phyloP scores from a whole-genome alignment of 2,329 filamentous ascomycete genomes.

The Neurospora sp. region DNA sequence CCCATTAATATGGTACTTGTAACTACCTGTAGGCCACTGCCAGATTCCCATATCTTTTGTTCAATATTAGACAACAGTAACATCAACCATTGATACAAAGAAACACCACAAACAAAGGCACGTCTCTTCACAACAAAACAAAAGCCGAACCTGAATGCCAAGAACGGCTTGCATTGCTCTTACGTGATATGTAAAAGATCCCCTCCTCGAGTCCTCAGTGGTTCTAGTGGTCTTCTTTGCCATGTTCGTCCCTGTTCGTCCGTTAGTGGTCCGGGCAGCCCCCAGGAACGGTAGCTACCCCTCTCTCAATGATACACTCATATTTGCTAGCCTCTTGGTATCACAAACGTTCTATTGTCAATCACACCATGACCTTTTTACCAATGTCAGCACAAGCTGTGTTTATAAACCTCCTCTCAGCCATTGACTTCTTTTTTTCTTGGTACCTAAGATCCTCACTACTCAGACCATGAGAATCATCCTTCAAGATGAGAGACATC shows the following conservation, averaged over 20 bases:
- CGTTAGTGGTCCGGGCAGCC: background rate
- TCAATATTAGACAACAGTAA: background rate
- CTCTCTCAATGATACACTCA: background rate
- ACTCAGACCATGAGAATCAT: background rate
- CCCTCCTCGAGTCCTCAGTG: background rate
- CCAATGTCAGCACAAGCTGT: background rate
- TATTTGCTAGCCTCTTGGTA: background rate
- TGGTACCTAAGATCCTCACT: background rate
- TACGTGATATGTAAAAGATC: background rate
- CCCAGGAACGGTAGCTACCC: background rate
- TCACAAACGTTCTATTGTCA: background rate
- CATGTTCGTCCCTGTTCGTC: background rate
- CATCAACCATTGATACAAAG: background rate
- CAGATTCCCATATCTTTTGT: background rate
- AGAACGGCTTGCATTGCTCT: background rate
- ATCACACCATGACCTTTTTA: background rate
- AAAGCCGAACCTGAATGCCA: background rate
- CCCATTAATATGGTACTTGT: background rate
- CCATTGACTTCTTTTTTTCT: background rate
- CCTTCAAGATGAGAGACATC: slow-evolving; percentile 26
- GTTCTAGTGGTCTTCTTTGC: background rate
- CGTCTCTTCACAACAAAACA: background rate
- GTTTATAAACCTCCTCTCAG: background rate
- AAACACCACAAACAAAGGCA: background rate
- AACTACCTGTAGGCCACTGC: background rate